These are phyloP conservation scores for Solanum pinnatisectum DNA, from an alignment of 257 asterid genomes.

Conservation along the genomic window DNA sequence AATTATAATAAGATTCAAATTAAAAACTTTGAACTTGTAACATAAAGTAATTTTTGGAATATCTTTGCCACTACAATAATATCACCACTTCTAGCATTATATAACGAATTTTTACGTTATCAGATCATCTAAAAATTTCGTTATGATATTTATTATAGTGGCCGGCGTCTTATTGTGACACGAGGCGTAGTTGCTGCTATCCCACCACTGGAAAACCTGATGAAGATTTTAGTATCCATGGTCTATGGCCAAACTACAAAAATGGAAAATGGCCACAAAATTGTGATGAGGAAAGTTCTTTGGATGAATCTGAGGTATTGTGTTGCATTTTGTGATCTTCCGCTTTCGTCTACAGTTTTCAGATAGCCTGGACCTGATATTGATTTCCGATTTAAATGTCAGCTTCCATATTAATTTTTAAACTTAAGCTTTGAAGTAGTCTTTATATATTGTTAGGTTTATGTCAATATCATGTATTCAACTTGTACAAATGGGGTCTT, in stretches of 20 bases:
- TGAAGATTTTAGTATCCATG: constrained; percentile 73
- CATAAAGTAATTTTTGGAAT: neutral
- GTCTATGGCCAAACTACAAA: constrained; percentile 73
- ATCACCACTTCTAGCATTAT: no score
- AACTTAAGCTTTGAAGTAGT: neutral
- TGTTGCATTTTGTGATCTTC: no score
- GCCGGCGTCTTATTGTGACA: constrained; percentile 71
- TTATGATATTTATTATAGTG: constrained; percentile 21
- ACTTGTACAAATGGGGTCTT: neutral
- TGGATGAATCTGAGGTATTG: constrained; percentile 45
- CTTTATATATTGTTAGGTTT: neutral
- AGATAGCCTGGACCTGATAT: no score
- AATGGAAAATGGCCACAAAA: constrained; percentile 57
- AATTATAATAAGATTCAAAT: neutral
- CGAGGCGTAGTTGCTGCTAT: constrained; percentile 57
- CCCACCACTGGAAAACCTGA: constrained; percentile 62
- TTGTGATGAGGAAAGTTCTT: constrained; percentile 32
- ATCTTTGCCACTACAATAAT: no score
- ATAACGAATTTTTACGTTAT: neutral
- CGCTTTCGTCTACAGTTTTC: no score
- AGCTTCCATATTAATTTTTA: neutral
- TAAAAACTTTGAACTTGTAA: neutral
- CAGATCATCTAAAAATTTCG: neutral
- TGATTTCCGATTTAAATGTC: no score
- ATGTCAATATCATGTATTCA: neutral